phyloP scores from a whole-genome alignment of 202 grass and related monocot genomes.

The Musa balbisiana region DNA sequence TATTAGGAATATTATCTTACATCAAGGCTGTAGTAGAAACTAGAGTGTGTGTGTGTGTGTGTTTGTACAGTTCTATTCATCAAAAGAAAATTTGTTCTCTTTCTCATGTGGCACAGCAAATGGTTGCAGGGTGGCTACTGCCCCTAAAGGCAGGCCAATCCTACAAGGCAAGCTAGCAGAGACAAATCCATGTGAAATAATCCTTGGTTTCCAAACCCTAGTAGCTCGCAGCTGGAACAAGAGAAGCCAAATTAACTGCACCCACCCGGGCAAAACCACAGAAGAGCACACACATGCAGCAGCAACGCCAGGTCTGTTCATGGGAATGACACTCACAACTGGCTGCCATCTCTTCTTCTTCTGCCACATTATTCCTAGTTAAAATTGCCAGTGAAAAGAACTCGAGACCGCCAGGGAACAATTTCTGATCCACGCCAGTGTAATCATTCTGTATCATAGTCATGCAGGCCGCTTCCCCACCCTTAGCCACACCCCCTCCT shows the following conservation, averaged over 20 bases:
- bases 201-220: conserved; percentile 49
- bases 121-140: neutral
- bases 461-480: neutral
- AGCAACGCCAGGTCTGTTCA: neutral
- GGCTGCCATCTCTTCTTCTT: neutral
- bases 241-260: conserved; percentile 16
- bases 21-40: too few species aligned
- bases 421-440: conserved; percentile 35
- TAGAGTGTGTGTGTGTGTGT: too few species aligned
- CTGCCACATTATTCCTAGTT: neutral
- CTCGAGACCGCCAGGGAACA: conserved; percentile 10
- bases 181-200: conserved; percentile 43
- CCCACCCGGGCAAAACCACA: neutral
- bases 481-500: neutral
- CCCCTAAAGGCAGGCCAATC: conserved; percentile 4
- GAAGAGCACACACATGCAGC: neutral
- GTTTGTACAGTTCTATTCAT: too few species aligned
- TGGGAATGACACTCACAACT: neutral
- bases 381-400: neutral
- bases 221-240: conserved; percentile 1
- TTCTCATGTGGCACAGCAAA: neutral
- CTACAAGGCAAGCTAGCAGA: conserved; percentile 1
- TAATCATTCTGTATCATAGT: conserved; percentile 44
- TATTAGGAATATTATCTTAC: too few species aligned
- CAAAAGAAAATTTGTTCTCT: too few species aligned